Conservation (phyloP, 768 basidiomycete species). For the Lepiota venenata region DNA sequence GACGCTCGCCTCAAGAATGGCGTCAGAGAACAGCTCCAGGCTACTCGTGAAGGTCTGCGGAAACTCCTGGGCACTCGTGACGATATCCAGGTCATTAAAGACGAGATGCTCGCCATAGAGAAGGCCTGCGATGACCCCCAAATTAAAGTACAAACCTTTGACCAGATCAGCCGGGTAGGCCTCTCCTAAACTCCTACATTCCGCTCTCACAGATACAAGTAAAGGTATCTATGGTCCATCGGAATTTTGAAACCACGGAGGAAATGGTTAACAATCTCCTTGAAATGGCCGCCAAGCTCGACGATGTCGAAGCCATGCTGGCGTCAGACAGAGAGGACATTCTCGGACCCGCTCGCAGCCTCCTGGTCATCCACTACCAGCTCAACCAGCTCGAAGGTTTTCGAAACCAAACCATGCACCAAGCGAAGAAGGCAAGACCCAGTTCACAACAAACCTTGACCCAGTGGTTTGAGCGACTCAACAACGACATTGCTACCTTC, state of each 20-base stretch:
- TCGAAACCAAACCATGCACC: slow-evolving; percentile 91
- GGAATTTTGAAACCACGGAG: slow-evolving; percentile 92
- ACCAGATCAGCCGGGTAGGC: slow-evolving; percentile 91
- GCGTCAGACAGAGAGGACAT: slow-evolving; percentile 71
- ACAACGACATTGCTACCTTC: slow-evolving; percentile 76
- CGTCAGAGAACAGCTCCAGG: slow-evolving; percentile 90
- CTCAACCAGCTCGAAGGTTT: slow-evolving; percentile 92
- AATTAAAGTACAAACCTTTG: slow-evolving; percentile 80
- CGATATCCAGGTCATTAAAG: slow-evolving; percentile 78
- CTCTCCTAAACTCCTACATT: background rate
- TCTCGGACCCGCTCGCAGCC: slow-evolving; percentile 83
- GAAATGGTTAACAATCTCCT: slow-evolving; percentile 93
- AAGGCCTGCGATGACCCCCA: slow-evolving; percentile 72
- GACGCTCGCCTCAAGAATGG: slow-evolving; percentile 87
- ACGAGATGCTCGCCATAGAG: slow-evolving; percentile 82
- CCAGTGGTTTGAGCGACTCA: slow-evolving; percentile 83
- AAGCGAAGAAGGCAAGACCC: slow-evolving; percentile 80
- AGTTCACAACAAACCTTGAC: slow-evolving; percentile 64
- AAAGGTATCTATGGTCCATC: slow-evolving; percentile 93
- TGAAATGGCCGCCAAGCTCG: slow-evolving; percentile 87
- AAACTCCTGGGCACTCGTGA: slow-evolving; percentile 74
- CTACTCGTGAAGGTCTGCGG: slow-evolving; percentile 84
- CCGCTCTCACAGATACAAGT: background rate
- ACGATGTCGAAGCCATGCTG: slow-evolving; percentile 75
- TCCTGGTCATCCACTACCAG: slow-evolving; percentile 88